These are phyloP conservation scores for Fusarium protoensiforme DNA, from an alignment of 2,329 filamentous ascomycete genomes.

Conservation along the genomic window DNA sequence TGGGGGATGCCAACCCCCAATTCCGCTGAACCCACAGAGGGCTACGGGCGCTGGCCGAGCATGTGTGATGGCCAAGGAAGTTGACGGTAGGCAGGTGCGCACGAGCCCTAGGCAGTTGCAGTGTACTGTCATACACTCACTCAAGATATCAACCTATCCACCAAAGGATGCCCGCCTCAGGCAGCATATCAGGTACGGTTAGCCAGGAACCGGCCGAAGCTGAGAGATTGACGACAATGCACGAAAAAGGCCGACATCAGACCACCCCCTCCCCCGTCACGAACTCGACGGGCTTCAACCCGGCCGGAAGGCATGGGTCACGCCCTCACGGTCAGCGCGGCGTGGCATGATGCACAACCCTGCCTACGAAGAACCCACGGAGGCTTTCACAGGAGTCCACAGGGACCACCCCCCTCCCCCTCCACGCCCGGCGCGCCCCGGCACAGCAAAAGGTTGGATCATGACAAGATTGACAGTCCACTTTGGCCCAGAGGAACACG, in stretches of 20 bases:
- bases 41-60: conserved; percentile 6
- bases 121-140: not conserved
- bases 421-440: conserved; percentile 42
- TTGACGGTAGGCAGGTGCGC: conserved; percentile 19
- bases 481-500: conserved; percentile 30
- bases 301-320: conserved; percentile 18
- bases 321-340: conserved; percentile 21
- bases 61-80: not conserved
- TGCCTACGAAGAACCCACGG: conserved; percentile 31
- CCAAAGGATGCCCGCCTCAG: not conserved
- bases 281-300: conserved; percentile 12
- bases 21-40: conserved; percentile 2
- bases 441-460: conserved; percentile 30
- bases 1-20: not conserved
- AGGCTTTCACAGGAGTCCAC: conserved; percentile 3
- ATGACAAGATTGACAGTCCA: conserved; percentile 43
- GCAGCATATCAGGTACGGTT: not conserved
- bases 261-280: conserved; percentile 14
- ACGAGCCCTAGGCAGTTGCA: not conserved
- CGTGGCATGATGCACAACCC: conserved; percentile 42
- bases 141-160: not conserved
- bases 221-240: conserved; percentile 18
- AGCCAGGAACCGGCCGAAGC: conserved; percentile 5
- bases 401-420: conserved; percentile 25
- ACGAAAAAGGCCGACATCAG: conserved; percentile 22